A percentile compares a stretch with the other conserved stretches of the same genome.
Conservation (phyloP, 2,329 filamentous ascomycete species). For the Gnomoniopsis sp. region DNA sequence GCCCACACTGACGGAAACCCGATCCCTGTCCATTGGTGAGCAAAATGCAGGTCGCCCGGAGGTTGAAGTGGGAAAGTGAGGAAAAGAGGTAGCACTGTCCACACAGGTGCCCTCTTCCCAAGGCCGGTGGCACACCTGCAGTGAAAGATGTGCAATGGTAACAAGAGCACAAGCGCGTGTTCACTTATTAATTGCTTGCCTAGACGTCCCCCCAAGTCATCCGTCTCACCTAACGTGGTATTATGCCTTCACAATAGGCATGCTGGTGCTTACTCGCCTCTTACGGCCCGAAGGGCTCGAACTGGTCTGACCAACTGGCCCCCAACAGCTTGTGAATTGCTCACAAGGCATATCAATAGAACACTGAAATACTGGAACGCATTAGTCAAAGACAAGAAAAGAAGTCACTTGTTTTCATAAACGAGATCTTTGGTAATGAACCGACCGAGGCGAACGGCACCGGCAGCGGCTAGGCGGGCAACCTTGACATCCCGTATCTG, state of each 20-base stretch:
- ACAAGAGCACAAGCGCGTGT: not conserved
- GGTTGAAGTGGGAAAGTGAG: too few relatives aligned
- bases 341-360: slow-evolving; percentile 3
- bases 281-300: slow-evolving; percentile 10
- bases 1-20: too few relatives aligned
- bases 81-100: too few relatives aligned
- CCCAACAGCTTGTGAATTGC: not conserved
- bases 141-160: not conserved
- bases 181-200: not conserved
- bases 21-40: too few relatives aligned
- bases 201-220: not conserved
- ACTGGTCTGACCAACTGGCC: not conserved
- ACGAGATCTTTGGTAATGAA: slow-evolving; percentile 5
- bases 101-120: too few relatives aligned
- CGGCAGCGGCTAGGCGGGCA: slow-evolving; percentile 3
- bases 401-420: slow-evolving; percentile 1
- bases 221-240: not conserved
- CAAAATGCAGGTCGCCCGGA: too few relatives aligned
- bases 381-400: not conserved
- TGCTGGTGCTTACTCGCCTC: not conserved
- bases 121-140: not conserved
- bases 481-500: not conserved
- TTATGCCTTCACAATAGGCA: not conserved
- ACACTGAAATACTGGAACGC: not conserved
- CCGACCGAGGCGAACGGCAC: not conserved